Base-by-base conservation (phyloP, 106 monocot species). In the Xerophyta viscosa region DNA sequence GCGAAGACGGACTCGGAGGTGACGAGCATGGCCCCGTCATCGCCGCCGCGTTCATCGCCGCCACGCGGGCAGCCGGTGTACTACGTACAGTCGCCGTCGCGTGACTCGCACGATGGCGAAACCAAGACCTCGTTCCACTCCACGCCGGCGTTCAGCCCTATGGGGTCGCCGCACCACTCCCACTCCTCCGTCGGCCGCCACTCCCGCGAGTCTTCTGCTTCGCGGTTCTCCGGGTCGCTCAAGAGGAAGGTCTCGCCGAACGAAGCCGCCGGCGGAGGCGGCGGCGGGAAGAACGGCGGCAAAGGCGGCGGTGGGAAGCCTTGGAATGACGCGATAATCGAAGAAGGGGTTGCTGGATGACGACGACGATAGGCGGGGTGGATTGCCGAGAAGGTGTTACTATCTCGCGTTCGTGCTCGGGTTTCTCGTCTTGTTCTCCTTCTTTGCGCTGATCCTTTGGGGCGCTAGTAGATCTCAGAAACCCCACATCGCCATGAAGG, bases 1-100 rank as follows among this genome's bases (percentile, higher is more conserved):
- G 71, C 79, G 14, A 93, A 93, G 77, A 83, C 92, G 17, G 92
- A 93, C 39, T 93, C 93, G 0, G 93, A 87, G 58, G 79, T 63
- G 50, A 83, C 92, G 29, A 93, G 87, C 80, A 53, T 68, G 12
- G 80, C 74, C 8, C 54, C 69, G 9, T 92, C 92, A 11, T 83
- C 87, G 10, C 87, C 92, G 42, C 27, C 79, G 36, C 45, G 78
- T 20, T 83, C 88, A 9, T 78, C 88, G 20, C n/a, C n/a, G n/a
- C n/a, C n/a, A n/a, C n/a, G n/a, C n/a, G n/a, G n/a, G n/a, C n/a
- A n/a, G 11, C 74, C 76, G 21, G 77, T 64, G 37, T 92, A 92
- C 87, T 92, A 83, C 71, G 87, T 92, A 4, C 92, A 83, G 67
- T 73, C 70, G 62, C 92, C 92, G 13, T 87, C 87, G 13, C 67